Base-by-base conservation (phyloP, 305 asterid species). In the Ajuga reptans region DNA sequence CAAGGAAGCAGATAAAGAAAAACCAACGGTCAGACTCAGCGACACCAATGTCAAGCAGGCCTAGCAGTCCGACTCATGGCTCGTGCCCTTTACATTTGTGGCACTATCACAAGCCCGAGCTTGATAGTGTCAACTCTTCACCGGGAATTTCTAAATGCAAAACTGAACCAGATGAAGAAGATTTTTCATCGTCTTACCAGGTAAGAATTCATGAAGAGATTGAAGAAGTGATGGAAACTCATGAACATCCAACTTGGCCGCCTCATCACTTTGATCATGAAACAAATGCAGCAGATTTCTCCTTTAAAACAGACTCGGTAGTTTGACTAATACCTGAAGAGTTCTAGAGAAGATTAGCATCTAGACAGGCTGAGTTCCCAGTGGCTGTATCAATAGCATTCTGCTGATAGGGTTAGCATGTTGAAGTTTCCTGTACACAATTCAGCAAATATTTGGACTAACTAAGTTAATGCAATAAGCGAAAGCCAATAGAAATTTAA, bases 1-100 rank as follows among this genome's bases (percentile, higher is more conserved):
- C 88, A 37, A 76, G 73, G 75, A 83, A 79, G 72, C 82, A 83
- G 15, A 60, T 80, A 34, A 84, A 82, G 75, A 73, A 72, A 61
- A 78, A 72, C 49, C 68, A 14, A 4, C 80, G 46, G 3, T 5
- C 57, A 5, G 59, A 34, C 11, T n/a, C 72, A 0, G 69, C 5
- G 10, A 72, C 80, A 15, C 78, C 88, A 63, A 18, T 54, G 31
- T 72, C 86, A 16, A 84, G 80, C 60, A 74, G 75, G 65, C 82
- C 81, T 16, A 72, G 77, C 74, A 79, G 85, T 11, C 83, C 86
- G 37, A 55, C 45, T 5, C 79, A 79, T 11, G 71, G 64, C 24
- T 46, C 31, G 14, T 72, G 79, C 8, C 86, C 82, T 3, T 31
- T 42, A 55, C 83, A 75, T 56, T 59, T 78, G 63, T 60, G 72